These are phyloP conservation scores for Tothia fuscella DNA, from an alignment of 2,329 filamentous ascomycete genomes.

Conservation along the genomic window DNA sequence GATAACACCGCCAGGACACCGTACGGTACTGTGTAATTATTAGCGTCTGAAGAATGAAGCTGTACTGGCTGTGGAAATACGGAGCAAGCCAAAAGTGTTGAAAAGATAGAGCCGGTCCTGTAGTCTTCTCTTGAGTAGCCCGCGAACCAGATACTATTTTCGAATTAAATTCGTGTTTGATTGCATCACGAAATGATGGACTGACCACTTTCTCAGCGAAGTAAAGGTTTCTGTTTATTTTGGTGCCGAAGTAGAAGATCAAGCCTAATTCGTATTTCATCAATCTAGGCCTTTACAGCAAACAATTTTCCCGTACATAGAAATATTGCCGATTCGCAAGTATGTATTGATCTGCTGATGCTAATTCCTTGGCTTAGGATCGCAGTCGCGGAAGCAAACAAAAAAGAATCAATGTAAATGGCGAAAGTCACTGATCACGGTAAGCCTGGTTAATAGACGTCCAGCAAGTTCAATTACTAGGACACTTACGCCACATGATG, in stretches of 20 bases:
- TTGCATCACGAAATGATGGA: slow-evolving; percentile 11
- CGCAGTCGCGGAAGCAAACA: slow-evolving; percentile 47
- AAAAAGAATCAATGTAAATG: slow-evolving; percentile 48
- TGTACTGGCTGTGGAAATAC: slow-evolving; percentile 19
- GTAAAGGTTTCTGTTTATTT: slow-evolving; percentile 55
- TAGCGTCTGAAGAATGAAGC: neutral
- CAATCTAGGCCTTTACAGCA: slow-evolving; percentile 5
- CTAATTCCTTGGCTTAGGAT: slow-evolving; percentile 46
- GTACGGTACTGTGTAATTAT: slow-evolving; percentile 13
- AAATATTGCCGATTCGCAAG: slow-evolving; percentile 48
- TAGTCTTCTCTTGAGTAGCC: slow-evolving; percentile 38
- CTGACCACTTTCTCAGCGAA: slow-evolving; percentile 51
- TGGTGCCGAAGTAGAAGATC: slow-evolving; percentile 50
- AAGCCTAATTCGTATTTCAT: slow-evolving; percentile 22
- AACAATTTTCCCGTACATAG: slow-evolving; percentile 34
- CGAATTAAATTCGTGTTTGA: neutral
- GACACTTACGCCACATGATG: no score
- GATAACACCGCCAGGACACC: slow-evolving; percentile 42
- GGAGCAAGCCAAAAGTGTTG: slow-evolving; percentile 47
- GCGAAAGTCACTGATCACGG: slow-evolving; percentile 45
- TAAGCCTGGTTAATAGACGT: no score
- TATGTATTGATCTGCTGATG: slow-evolving; percentile 36
- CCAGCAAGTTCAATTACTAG: no score
- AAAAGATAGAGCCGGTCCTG: slow-evolving; percentile 48
- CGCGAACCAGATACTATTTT: slow-evolving; percentile 44